Conservation (phyloP, 2,329 filamentous ascomycete species). For the Dissoconium aciculare region DNA sequence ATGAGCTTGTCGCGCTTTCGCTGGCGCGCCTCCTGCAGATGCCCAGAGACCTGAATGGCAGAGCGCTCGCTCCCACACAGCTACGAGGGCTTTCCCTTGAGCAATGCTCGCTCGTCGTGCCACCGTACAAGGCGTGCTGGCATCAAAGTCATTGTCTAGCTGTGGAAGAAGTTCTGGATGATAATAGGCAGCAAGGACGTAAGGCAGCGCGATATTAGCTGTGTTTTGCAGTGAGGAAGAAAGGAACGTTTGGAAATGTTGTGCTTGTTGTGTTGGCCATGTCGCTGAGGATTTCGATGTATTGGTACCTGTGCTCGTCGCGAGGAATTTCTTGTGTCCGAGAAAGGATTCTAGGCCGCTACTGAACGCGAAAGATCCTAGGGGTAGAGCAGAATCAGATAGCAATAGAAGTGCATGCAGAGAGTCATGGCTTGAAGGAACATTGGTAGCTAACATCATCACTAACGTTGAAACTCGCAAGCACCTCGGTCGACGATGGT, state of each 20-base stretch:
- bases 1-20: slow-evolving; percentile 3
- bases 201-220: slow-evolving; percentile 58
- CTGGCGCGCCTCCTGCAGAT: slow-evolving; percentile 1
- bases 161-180: slow-evolving; percentile 35
- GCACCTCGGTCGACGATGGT: no score
- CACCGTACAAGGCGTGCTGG: slow-evolving; percentile 63
- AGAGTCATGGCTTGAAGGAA: slow-evolving; percentile 12
- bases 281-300: no score
- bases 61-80: slow-evolving; percentile 50
- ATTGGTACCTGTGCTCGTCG: no score
- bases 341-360: slow-evolving; percentile 71
- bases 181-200: slow-evolving; percentile 53
- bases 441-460: no score
- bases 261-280: slow-evolving; percentile 13
- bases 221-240: slow-evolving; percentile 55
- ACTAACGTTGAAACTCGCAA: no score
- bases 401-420: slow-evolving; percentile 61
- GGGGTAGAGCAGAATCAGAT: slow-evolving; percentile 64
- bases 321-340: slow-evolving; percentile 40
- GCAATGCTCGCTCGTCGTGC: slow-evolving; percentile 59
- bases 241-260: slow-evolving; percentile 51
- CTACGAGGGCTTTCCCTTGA: slow-evolving; percentile 59
- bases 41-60: slow-evolving; percentile 5
- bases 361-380: slow-evolving; percentile 79
- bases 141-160: slow-evolving; percentile 64